phyloP scores from a whole-genome alignment of 2,329 filamentous ascomycete genomes.

The Uncinocarpus reesii region DNA sequence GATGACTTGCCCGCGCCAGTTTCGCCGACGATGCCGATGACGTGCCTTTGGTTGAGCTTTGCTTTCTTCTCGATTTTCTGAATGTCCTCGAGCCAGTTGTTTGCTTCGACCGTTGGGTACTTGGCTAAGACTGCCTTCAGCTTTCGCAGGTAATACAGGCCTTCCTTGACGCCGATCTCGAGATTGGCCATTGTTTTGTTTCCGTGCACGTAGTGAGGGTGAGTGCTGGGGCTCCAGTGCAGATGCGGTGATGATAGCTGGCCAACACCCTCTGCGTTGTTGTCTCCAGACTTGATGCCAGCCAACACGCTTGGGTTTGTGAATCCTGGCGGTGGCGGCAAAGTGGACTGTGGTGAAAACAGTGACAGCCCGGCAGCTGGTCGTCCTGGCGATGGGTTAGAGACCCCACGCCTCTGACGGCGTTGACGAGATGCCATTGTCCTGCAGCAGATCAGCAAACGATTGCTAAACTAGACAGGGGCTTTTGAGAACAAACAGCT shows the following conservation, averaged over 20 bases:
- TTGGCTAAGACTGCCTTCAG: constrained; percentile 27
- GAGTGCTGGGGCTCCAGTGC: background rate
- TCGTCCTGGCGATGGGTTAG: no score
- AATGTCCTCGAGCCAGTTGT: constrained; percentile 36
- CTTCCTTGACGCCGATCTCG: constrained; percentile 20
- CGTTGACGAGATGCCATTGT: no score
- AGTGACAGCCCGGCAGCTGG: no score
- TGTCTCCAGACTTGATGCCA: background rate
- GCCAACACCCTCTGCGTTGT: background rate
- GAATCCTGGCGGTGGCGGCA: no score
- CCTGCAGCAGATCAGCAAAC: no score
- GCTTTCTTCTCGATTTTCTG: constrained; percentile 34
- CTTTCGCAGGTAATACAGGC: constrained; percentile 28
- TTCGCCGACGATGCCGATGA: constrained; percentile 52
- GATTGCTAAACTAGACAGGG: no score
- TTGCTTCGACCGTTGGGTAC: constrained; percentile 22
- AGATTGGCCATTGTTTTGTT: constrained; percentile 13
- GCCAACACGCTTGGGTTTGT: no score
- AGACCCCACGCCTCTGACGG: no score
- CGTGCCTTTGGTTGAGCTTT: constrained; percentile 32
- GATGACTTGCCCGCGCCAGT: constrained; percentile 55
- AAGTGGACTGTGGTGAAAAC: no score
- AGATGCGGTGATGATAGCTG: background rate
- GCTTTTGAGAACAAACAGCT: no score
- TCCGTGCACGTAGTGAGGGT: background rate